A percentile compares a stretch with the other conserved stretches of the same genome.
These are phyloP conservation scores for Vitis hybrid DNA, from an alignment of 177 flowering plant species.

Conservation along the genomic window DNA sequence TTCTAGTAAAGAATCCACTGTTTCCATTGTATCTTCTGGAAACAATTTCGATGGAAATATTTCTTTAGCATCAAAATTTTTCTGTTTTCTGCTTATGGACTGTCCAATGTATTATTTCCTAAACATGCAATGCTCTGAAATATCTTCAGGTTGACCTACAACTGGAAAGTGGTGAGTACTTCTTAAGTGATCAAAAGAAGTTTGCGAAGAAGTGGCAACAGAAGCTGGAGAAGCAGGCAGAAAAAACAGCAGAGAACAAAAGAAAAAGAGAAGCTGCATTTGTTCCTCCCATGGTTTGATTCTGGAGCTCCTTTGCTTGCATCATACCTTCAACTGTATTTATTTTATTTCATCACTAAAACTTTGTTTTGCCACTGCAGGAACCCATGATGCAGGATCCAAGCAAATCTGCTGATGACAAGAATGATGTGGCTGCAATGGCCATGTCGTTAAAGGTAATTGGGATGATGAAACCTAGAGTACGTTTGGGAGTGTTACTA, in stretches of 20 bases:
- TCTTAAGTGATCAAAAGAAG: slow-evolving; percentile 72
- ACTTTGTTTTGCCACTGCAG: slow-evolving; percentile 28
- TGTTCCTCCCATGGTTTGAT: slow-evolving; percentile 68
- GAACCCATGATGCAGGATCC: slow-evolving; percentile 38
- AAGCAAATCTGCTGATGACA: slow-evolving; percentile 24
- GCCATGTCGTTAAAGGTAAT: slow-evolving; percentile 70
- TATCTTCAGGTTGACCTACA: slow-evolving; percentile 63
- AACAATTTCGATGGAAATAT: too few species aligned
- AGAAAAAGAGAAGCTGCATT: slow-evolving; percentile 72
- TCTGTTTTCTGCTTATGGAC: too few species aligned
- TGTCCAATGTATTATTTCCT: too few species aligned
- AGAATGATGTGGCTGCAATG: slow-evolving; percentile 46
- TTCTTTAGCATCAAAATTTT: too few species aligned
- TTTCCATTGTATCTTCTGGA: not conserved
- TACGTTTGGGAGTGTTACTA: too few species aligned
- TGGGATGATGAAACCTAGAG: not conserved
- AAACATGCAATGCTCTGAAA: not conserved
- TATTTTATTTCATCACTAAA: not conserved
- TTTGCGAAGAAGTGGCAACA: slow-evolving; percentile 80
- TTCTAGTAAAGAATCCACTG: not conserved
- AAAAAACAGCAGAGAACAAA: slow-evolving; percentile 80
- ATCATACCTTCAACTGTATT: not conserved
- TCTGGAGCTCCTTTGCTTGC: not conserved
- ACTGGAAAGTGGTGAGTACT: slow-evolving; percentile 90
- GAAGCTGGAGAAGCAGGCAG: slow-evolving; percentile 83